Percentiles rank a stretch among this genome's conserved stretches.
Conservation (phyloP, 2,329 filamentous ascomycete species). For the Fusarium drepaniforme region DNA sequence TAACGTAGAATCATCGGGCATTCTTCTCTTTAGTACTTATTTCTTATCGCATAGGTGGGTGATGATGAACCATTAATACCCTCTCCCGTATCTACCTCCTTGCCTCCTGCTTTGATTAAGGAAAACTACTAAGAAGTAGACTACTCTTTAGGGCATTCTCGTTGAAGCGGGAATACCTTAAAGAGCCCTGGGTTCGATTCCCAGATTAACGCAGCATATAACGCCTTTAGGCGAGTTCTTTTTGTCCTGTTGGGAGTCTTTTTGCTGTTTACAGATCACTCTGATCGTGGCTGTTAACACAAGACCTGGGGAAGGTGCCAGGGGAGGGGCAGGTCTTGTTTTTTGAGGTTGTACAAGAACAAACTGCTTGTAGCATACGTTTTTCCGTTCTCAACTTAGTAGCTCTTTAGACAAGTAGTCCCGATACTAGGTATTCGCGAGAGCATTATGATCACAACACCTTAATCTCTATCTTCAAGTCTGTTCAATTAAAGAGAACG, state of each 20-base stretch:
- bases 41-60: too few species aligned
- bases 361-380: too few species aligned
- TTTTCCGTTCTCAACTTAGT: background rate
- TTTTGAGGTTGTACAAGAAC: background rate
- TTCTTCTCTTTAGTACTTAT: too few species aligned
- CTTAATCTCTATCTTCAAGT: background rate
- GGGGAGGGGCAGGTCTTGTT: background rate
- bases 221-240: background rate
- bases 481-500: background rate
- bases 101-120: too few species aligned
- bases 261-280: background rate
- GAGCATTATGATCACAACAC: background rate
- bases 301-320: background rate
- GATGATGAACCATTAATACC: too few species aligned
- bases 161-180: too few species aligned
- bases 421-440: background rate
- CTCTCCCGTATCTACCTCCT: too few species aligned
- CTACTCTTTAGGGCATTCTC: too few species aligned
- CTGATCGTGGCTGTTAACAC: background rate
- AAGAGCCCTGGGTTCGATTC: slow-evolving; percentile 18
- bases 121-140: too few species aligned
- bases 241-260: background rate
- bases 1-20: too few species aligned
- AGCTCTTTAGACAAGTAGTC: background rate
- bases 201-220: slow-evolving; percentile 5